Evolutionary conservation across 139 green algal species (phyloP).

Genomic region (Chlorella vulgaris): DNA sequence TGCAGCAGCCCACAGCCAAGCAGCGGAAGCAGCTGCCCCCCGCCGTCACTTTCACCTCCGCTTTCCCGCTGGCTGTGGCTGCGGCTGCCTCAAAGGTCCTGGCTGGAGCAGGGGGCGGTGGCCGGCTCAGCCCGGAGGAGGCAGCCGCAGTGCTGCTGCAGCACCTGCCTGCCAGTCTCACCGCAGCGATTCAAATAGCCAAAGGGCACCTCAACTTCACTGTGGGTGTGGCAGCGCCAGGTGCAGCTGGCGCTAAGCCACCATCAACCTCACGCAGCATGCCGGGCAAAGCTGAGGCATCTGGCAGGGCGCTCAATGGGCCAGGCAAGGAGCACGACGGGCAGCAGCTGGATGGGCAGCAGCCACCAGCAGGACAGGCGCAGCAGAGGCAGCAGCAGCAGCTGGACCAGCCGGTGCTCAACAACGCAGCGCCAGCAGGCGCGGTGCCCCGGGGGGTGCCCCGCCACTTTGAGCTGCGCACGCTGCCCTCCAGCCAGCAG

Average conservation of each 20-base stretch:
- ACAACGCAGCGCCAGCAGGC: background rate
- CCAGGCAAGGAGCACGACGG: too few relatives aligned
- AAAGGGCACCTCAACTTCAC: slow-evolving; percentile 49
- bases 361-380: too few relatives aligned
- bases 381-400: slow-evolving; percentile 4
- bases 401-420: too few relatives aligned
- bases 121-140: background rate
- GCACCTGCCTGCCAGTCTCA: slow-evolving; percentile 7
- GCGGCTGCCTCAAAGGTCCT: slow-evolving; percentile 4
- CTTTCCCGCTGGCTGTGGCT: slow-evolving; percentile 32
- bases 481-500: slow-evolving; percentile 15
- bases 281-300: too few relatives aligned
- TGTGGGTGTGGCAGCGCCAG: slow-evolving; percentile 67
- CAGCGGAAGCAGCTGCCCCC: slow-evolving; percentile 25
- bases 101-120: background rate
- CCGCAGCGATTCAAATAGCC: background rate
- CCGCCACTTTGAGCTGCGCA: slow-evolving; percentile 40
- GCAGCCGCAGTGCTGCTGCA: slow-evolving; percentile 10
- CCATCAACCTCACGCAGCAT: too few relatives aligned
- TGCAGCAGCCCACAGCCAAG: slow-evolving; percentile 27
- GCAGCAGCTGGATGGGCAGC: too few relatives aligned
- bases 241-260: slow-evolving; percentile 34
- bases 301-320: too few relatives aligned
- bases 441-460: slow-evolving; percentile 13
- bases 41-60: slow-evolving; percentile 15